Evolutionary conservation across 805 yeast genomes (phyloP).

Genomic region (Myxozyma nipponensis): DNA sequence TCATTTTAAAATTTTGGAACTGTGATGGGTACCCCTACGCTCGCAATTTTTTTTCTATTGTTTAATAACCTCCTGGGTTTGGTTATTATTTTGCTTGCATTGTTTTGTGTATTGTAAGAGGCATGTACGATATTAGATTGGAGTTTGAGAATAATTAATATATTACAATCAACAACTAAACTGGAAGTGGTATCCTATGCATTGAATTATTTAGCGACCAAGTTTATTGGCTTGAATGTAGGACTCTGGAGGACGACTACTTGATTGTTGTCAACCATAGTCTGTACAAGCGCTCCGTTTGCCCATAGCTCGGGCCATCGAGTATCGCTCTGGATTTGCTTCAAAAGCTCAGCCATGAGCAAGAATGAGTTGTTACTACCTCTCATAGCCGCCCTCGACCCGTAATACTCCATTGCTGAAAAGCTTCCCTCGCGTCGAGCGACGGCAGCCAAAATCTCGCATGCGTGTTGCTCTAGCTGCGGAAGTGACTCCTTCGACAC

Average conservation of each 20-base stretch:
- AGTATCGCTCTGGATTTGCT: constrained; percentile 6
- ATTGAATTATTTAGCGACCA: neutral
- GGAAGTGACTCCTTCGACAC: constrained; percentile 11
- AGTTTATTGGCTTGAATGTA: constrained; percentile 2
- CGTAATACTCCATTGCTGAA: constrained; percentile 14
- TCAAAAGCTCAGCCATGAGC: constrained; percentile 2
- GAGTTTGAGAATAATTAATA: neutral
- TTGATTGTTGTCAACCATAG: neutral
- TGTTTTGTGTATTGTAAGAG: neutral
- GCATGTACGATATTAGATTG: neutral
- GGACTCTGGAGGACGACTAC: constrained; percentile 15
- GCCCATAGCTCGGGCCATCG: constrained; percentile 13
- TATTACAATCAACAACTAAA: neutral
- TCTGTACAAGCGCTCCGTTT: constrained; percentile 6
- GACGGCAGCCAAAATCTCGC: constrained; percentile 11
- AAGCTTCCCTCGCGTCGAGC: constrained; percentile 19
- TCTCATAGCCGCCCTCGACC: constrained; percentile 10
- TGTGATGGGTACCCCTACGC: constrained; percentile 10
- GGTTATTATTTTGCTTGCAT: neutral
- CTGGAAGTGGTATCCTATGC: neutral
- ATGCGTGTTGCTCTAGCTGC: constrained; percentile 12
- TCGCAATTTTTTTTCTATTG: constrained; percentile 6
- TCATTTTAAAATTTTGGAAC: neutral
- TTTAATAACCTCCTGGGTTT: too few species aligned
- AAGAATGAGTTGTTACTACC: constrained; percentile 9